Evolutionary conservation across 2,329 filamentous ascomycete species (phyloP).

Genomic region (Purpureocillium lavendulum): DNA sequence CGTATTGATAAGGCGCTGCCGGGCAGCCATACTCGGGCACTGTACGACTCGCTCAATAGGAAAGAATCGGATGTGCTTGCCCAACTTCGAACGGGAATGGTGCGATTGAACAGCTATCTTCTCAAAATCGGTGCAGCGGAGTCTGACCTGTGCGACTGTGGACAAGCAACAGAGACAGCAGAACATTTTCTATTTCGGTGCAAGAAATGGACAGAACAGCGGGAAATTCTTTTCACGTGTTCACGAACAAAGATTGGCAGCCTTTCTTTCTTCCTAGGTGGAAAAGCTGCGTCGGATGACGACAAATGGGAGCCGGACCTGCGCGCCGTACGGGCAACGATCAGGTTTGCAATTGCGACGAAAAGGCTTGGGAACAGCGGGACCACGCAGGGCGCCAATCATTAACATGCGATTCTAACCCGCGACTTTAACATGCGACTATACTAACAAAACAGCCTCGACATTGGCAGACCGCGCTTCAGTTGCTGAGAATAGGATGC

Average conservation of each 20-base stretch:
- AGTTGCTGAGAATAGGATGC: conserved; percentile 10
- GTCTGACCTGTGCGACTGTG: conserved; percentile 2
- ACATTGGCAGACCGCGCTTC: conserved; percentile 5
- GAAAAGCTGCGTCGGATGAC: conserved; percentile 4
- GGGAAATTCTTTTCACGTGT: background rate
- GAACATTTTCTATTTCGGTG: conserved; percentile 5
- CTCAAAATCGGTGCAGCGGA: conserved; percentile 4
- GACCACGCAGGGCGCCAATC: background rate
- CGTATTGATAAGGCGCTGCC: conserved; percentile 5
- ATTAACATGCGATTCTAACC: too few relatives aligned
- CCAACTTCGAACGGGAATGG: conserved; percentile 5
- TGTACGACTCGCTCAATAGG: conserved; percentile 4
- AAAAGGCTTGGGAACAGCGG: conserved; percentile 1
- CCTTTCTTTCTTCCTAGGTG: conserved; percentile 7
- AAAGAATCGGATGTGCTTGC: conserved; percentile 3
- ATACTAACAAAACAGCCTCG: conserved; percentile 5
- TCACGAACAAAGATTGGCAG: conserved; percentile 4
- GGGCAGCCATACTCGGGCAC: conserved; percentile 3
- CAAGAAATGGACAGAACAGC: conserved; percentile 1
- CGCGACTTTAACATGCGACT: too few relatives aligned
- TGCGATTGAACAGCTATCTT: conserved; percentile 4
- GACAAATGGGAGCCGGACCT: conserved; percentile 4
- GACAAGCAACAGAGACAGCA: conserved; percentile 3
- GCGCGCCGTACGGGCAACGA: conserved; percentile 3
- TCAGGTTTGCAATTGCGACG: conserved; percentile 6